phyloP scores from a whole-genome alignment of 768 basidiomycete species.

The Suillus alpinus region DNA sequence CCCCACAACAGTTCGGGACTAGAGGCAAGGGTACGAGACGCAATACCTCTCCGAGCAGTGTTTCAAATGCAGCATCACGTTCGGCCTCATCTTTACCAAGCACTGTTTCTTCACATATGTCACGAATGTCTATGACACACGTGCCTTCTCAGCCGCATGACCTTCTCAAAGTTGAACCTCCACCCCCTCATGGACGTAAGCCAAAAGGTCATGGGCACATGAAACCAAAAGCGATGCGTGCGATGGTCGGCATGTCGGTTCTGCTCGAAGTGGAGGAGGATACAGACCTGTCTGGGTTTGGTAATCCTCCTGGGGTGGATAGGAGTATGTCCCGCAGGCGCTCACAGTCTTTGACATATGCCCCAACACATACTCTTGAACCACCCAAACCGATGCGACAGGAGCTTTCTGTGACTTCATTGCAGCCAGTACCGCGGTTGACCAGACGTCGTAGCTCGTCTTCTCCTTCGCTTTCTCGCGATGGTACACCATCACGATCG shows the following conservation, averaged over 20 bases:
- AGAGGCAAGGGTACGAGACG: constrained; percentile 17
- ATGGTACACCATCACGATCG: constrained; percentile 7
- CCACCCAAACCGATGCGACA: constrained; percentile 17
- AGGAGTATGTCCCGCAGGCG: constrained; percentile 15
- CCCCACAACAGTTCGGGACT: constrained; percentile 24
- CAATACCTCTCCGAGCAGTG: constrained; percentile 14
- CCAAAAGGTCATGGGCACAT: constrained; percentile 18
- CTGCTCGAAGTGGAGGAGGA: constrained; percentile 55
- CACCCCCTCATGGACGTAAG: constrained; percentile 23
- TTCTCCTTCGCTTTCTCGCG: constrained; percentile 18
- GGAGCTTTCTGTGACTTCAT: constrained; percentile 12
- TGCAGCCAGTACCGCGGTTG: constrained; percentile 22
- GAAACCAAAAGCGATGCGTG: constrained; percentile 35
- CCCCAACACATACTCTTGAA: constrained; percentile 10
- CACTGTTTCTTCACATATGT: constrained; percentile 8
- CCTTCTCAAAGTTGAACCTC: constrained; percentile 12
- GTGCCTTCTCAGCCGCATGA: not conserved
- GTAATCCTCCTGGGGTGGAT: not conserved
- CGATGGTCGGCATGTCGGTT: constrained; percentile 52
- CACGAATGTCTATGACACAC: not conserved
- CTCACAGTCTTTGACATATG: constrained; percentile 9
- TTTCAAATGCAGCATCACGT: constrained; percentile 12
- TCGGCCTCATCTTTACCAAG: constrained; percentile 20
- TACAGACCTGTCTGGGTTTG: constrained; percentile 20
- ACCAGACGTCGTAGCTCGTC: constrained; percentile 30